phyloP scores from a whole-genome alignment of 805 yeast species.

The Ogataea nonfermentans region DNA sequence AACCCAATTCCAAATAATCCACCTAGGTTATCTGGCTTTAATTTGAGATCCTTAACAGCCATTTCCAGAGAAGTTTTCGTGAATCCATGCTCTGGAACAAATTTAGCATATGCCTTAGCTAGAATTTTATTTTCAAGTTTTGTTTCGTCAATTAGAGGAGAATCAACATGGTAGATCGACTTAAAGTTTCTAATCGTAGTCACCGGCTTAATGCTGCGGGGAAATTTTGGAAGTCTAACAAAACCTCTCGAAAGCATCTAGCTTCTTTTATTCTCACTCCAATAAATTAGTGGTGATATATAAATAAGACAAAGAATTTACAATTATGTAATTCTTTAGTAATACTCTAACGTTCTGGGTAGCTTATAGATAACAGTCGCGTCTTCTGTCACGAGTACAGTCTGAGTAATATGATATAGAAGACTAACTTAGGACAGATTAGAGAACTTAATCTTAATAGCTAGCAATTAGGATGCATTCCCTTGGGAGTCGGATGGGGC shows the following conservation, averaged over 20 bases:
- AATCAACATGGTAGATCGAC: slow-evolving; percentile 38
- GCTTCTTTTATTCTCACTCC: slow-evolving; percentile 22
- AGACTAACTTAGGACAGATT: too few species aligned
- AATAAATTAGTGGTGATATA: slow-evolving; percentile 15
- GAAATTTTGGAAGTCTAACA: neutral
- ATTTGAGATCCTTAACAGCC: slow-evolving; percentile 42
- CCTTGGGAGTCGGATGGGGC: too few species aligned
- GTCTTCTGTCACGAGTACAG: too few species aligned
- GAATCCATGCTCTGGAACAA: slow-evolving; percentile 49
- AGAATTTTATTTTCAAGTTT: slow-evolving; percentile 41
- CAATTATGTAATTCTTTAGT: too few species aligned
- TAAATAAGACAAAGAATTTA: too few species aligned
- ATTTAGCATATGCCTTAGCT: slow-evolving; percentile 28
- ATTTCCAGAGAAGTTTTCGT: slow-evolving; percentile 37
- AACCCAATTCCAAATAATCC: slow-evolving; percentile 39
- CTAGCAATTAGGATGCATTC: too few species aligned
- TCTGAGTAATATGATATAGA: too few species aligned
- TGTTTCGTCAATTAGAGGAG: slow-evolving; percentile 31
- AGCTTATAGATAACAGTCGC: too few species aligned
- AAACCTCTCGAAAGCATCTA: slow-evolving; percentile 2
- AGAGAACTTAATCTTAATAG: too few species aligned
- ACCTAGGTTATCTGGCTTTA: slow-evolving; percentile 41
- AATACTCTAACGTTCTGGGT: too few species aligned
- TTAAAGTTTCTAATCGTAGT: slow-evolving; percentile 34
- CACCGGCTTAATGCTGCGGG: slow-evolving; percentile 1